Evolutionary conservation across 805 yeast genomes (phyloP), one percentile per base, ranked within the genome.

Genomic region (Ogataea degrootiae): DNA sequence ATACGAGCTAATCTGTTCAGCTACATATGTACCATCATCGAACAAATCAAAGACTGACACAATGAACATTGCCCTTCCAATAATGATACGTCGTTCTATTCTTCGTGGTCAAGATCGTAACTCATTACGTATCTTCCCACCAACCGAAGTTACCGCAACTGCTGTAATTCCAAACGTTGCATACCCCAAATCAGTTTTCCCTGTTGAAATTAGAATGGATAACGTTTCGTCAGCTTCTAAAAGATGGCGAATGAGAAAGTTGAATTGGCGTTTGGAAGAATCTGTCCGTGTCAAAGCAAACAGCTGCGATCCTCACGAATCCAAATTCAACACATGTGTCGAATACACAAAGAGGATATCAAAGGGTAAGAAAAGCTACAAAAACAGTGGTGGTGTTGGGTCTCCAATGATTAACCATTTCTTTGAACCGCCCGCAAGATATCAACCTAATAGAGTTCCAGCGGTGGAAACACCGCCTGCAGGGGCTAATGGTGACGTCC

Each of bases 191-290:
- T 85, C 96, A 0, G 74, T 84, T 0, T 88, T 94, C 60, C 85
- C 94, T 0, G 74, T 92, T 21, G 97, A 90, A 60, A 71, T 94
- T 59, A 80, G 83, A 54, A 68, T 94, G 58, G 96, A 89, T 57
- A 86, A 89, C 48, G 78, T 87, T 7, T 65, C 77, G 4, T 71
- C 77, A 5, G 70, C 72, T 12, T 83, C 77, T 48, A 65, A 79
- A 47, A 73, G 97, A 53, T 94, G 99, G 99, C 77, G 96, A 66
- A 84, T 94, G 91, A 75, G 97, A 42, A 87, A 89, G 61, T 67
- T 94, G 38, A 76, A 76, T 48, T 94, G 98, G 98, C 76, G 88
- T 59, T 77, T 94, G 15, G 96, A 92, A 60, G 98, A 94, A 62
- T 76, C 75, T 42, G 76, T 83, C n/a, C 79, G 82, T 57, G 73